phyloP scores from a whole-genome alignment of 2,329 filamentous ascomycete genomes.

The Ascochyta rabiei region DNA sequence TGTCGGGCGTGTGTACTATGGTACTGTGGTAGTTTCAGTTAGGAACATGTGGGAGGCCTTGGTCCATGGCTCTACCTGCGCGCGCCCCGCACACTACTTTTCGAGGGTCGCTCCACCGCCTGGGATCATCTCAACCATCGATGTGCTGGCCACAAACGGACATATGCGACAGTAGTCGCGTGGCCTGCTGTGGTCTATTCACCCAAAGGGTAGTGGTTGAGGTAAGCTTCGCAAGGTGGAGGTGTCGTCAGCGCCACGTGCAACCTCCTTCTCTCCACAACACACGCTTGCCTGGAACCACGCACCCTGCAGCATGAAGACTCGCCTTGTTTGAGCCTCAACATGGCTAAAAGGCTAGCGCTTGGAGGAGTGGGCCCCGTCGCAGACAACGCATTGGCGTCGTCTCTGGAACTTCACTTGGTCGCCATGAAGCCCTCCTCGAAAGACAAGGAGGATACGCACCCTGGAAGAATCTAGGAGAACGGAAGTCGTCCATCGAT shows the following conservation, averaged over 20 bases:
- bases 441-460: no score
- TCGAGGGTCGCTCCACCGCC: conserved; percentile 2
- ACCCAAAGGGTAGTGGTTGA: neutral
- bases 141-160: neutral
- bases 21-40: conserved; percentile 20
- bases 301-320: conserved; percentile 3
- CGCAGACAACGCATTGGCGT: neutral
- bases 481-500: no score
- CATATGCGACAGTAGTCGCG: neutral
- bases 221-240: conserved; percentile 1
- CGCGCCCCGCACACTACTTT: neutral
- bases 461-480: no score
- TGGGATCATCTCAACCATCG: conserved; percentile 1
- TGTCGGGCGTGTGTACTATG: conserved; percentile 14
- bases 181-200: neutral
- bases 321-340: conserved; percentile 15
- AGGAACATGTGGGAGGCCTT: neutral
- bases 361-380: neutral
- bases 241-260: conserved; percentile 7
- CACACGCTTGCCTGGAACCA: conserved; percentile 2
- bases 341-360: neutral
- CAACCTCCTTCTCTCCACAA: neutral
- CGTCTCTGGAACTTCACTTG: neutral
- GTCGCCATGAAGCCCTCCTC: no score
- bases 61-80: neutral